Evolutionary conservation across 371 early-diverging fungal species (phyloP), one percentile per base, ranked within the genome.

Genomic region (Mucor indicus): DNA sequence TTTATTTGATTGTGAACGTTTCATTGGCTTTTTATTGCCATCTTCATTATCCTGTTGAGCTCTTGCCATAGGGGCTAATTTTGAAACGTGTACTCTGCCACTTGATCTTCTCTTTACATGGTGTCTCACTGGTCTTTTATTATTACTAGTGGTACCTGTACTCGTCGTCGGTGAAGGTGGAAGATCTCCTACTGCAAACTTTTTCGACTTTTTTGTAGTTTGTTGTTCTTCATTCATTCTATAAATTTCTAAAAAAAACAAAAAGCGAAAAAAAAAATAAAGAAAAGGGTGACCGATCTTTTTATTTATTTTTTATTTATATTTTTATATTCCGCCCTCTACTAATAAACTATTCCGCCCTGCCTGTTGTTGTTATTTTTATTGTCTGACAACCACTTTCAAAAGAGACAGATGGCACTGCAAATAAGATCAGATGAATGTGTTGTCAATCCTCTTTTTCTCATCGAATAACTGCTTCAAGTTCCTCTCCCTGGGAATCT

Each of bases 51-150:
- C 47, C 7, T 52, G 53, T 36, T 33, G 9, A 39, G 65, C 60
- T 57, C 62, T 61, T 17, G 67, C 64, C 64, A 74, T 74, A 21
- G 70, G 71, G 1, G 71, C 68, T n/a, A 74, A 35, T 42, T 74
- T 74, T 9, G 70, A 57, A 8, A 74, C 75, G 57, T 74, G 75
- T 7, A 74, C 75, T 39, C 71, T 55, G 6, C 75, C 71, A 50
- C 66, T 62, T 2, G 75, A 74, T 30, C 68, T 50, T 48, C 75
- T 63, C 33, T 74, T 74, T 31, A 74, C 69, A 56, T 74, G 75
- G 54, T 74, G 75, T 41, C 71, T 53, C 21, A 29, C 48, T 38
- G 67, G 67, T 24, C 62, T 60, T 45, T 69, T 62, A n/a, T 50
- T 32, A 6, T 30, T 38, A 19, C 45, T 47, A 16, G 37, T 44